Base-by-base conservation (phyloP, 2,329 filamentous ascomycete species). In the Aspergillus candidus region DNA sequence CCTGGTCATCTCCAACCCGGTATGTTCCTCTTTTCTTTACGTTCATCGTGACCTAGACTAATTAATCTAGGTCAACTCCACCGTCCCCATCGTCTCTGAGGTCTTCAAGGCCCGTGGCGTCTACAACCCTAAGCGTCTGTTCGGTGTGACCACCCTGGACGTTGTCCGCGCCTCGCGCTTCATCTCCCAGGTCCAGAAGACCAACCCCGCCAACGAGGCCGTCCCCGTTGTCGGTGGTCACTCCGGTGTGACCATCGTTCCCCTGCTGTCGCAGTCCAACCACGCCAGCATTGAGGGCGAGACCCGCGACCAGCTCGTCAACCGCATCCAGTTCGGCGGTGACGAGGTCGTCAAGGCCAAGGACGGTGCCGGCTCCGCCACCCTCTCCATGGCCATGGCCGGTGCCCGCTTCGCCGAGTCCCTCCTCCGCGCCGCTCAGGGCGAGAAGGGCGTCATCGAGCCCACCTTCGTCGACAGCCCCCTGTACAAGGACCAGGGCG, bases 291-390 rank as follows among this genome's bases (percentile, higher is more conserved):
- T 97, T 62, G 76, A 80, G 61, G 84, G 88, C 71, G 77, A 89
- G 71, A 76, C 82, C 65, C 79, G 80, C 50, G 80, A 82, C 55
- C 78, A 79, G 51, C 88, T 97, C 63, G 77, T 97, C 74, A 83
- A 90, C 72, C 90, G 93, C 70, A 93, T 97, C 65, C 91, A 97
- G 78, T 97, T 97, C 71, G 91, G 93, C 72, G 91, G 91, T 79
- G 91, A 97, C 71, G 91, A 97, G 83, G 91, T 97, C 59, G 91
- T 97, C 76, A 82, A 96, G 83, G 93, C 91, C 74, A 97, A 97
- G 86, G 90, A 91, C 68, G 93, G 91, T 72, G 89, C 90, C 64
- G 91, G 91, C 62, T 96, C 89, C 59, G 91, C 91, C 68, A 97
- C 91, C 54, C 86, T 97, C 61, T 96, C 89, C 76, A 98, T 98